Evolutionary conservation across 495 filamentous ascomycete genomes (phyloP), one percentile per base, ranked within the genome.

Genomic region (Neurospora sp.): DNA sequence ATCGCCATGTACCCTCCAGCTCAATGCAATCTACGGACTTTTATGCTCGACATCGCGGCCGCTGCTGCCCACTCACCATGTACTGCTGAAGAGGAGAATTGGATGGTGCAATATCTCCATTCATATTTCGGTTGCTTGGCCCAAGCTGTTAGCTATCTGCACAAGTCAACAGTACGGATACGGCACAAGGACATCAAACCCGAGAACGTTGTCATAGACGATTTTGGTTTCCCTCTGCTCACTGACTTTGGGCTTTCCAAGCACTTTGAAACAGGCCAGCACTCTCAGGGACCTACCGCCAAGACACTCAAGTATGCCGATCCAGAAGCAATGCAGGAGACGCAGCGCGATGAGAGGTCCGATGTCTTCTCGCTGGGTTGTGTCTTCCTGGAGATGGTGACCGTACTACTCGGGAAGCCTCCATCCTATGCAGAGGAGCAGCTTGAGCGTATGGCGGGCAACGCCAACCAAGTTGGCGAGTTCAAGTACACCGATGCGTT

Each of bases 331-430:
- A 77, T 77, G n/a, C 71, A 77, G 23, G 75, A 83, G 70, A 76
- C 76, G 3, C 54, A 69, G n/a, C 81, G 84, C 2, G 83, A 83
- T 38, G 78, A 80, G n/a, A 78, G 80, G 11, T 84, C 82, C 12
- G 86, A 88, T 75, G 78, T 86, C 2, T 88, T 84, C 79, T 82
- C 82, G 1, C 79, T 88, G 4, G 86, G 85, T 14, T 86, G 85
- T 71, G 82, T 88, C 12, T 86, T 78, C 71, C 80, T 87, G 4
- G 85, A 87, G 73, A 82, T 84, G 62, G 78, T 79, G 9, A 83
- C 80, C 18, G 77, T 82, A 0, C 72, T 85, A 9, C 78, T 84
- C 70, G 82, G 82, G 35, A 75, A 78, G 38, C 74, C 73, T 16
- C 72, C 78, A 14, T 31, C 11, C 1, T 80, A 77, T 41, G 79